Base-by-base conservation (phyloP, 2,329 filamentous ascomycete species). In the Fusarium continuum region DNA sequence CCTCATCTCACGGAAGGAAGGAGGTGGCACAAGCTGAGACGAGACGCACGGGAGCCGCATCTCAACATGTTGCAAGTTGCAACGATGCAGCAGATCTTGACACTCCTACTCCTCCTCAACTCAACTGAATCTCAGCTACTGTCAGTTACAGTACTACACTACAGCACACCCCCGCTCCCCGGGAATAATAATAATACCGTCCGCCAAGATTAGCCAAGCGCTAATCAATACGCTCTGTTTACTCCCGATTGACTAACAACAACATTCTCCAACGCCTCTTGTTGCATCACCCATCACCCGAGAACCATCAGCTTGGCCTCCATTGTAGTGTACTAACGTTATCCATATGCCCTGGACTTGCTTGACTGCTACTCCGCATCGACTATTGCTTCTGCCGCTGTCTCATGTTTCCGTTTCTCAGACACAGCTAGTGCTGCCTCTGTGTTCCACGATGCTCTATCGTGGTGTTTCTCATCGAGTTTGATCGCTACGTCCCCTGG, bases 371-470 rank as follows among this genome's bases (percentile, higher is more conserved):
- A 32, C 52, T 40, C 53, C 29, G 43, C 28, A 20, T 57, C 38
- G 46, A 25, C 44, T 52, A 20, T 25, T 38, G 46, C 53, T 44
- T 17, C 52, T 61, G 55, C 26, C 49, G 36, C 61, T 57, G 65
- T 70, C 68, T 70, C 68, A 63, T 48, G 47, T 61, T 40, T n/a
- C 29, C 23, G 55, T 65, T 63, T 49, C 59, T 64, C 55, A 57
- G 55, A 53, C 62, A 47, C 56, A 55, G 38, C 43, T 46, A 50
- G 60, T 55, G 39, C 56, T 52, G 39, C 35, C 34, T 43, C 39
- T 34, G 34, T 43, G 51, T 54, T 36, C 57, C 61, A 52, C 55
- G 54, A 65, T 62, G 49, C 47, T 54, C 51, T 53, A 32, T 54
- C 46, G 40, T 47, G 40, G 53, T 61, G 68, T 59, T 61, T 59